Evolutionary conservation across 1,139 yeast species (phyloP), one percentile per base, ranked within the genome.

Genomic region (Yamadazyma membranifaciens): DNA sequence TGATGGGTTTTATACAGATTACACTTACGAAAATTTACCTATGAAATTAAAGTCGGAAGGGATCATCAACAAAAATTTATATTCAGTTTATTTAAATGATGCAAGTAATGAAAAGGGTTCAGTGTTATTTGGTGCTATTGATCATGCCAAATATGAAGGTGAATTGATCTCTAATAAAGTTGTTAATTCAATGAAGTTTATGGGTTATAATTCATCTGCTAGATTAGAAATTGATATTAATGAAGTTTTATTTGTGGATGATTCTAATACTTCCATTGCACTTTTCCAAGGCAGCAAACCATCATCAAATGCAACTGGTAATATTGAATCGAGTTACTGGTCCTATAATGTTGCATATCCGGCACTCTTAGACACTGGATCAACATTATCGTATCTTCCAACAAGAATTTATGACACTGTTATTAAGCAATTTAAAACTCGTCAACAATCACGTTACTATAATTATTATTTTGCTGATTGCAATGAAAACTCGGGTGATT

Each of bases 291-390:
- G 16, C 7, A n/a, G 5, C 2, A 16, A 25, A 17, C 27, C 10
- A 16, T 22, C 27, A 17, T 28, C 16, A n/a, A 14, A 15, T 26
- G 7, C 27, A 25, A 16, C 24, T 20, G 24, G 24, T 20, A 20
- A 20, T 20, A 6, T 20, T 6, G 24, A 20, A 20, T 20, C 24
- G 7, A 20, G 24, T 20, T 20, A 20, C 7, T 20, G 24, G 24
- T 20, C 24, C 7, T 20, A 20, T 20, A n/a, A 25, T 40, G 42
- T 39, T 34, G 47, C 58, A 27, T 54, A 55, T 38, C 55, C 63
- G 5, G 72, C 69, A 6, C 55, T 69, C 26, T 56, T 71, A 39
- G 78, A 73, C 51, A 60, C 75, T 10, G 77, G 78, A 22, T 51
- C 67, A 26, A 65, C 78, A 3, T 66, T 73, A 39, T 52, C 67